A percentile compares a stretch with the other conserved stretches of the same genome.
phyloP scores from a whole-genome alignment of 1,139 yeast genomes.

The Kazachstania sp. region DNA sequence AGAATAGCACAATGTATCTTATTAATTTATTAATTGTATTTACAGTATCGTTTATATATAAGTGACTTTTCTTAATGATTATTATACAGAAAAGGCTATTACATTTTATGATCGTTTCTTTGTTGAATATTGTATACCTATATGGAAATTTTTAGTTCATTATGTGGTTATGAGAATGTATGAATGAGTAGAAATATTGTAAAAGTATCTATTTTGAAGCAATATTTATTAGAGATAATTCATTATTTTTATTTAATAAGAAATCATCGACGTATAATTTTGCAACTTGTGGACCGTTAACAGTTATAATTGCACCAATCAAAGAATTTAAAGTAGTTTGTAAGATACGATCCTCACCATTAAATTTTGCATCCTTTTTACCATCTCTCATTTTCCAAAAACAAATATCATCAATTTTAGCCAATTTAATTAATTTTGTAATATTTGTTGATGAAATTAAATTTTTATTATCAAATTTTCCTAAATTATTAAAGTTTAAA shows the following conservation, averaged over 20 bases:
- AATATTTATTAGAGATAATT: constrained; percentile 3
- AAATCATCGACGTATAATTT: constrained; percentile 49
- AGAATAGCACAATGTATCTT: background rate
- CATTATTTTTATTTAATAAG: constrained; percentile 14
- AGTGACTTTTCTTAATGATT: too few relatives aligned
- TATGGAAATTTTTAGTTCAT: background rate
- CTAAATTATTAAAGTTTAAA: constrained; percentile 56
- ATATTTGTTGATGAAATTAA: constrained; percentile 43
- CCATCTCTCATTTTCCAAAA: constrained; percentile 66
- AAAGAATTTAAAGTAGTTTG: constrained; percentile 68
- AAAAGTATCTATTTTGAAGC: background rate
- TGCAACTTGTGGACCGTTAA: constrained; percentile 55
- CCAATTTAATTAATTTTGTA: constrained; percentile 45
- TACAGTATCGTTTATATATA: background rate
- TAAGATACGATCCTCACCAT: constrained; percentile 51
- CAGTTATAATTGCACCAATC: constrained; percentile 68
- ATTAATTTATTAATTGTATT: background rate
- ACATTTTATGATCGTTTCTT: background rate
- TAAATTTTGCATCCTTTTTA: constrained; percentile 41
- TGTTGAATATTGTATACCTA: background rate
- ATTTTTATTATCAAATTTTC: constrained; percentile 45
- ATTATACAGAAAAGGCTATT: too few relatives aligned
- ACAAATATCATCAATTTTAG: constrained; percentile 45
- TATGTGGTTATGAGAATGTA: background rate
- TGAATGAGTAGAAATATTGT: background rate